Evolutionary conservation across 1,139 yeast genomes (phyloP), one percentile per base, ranked within the genome.

Genomic region (Geotrichum cucujoidarum): DNA sequence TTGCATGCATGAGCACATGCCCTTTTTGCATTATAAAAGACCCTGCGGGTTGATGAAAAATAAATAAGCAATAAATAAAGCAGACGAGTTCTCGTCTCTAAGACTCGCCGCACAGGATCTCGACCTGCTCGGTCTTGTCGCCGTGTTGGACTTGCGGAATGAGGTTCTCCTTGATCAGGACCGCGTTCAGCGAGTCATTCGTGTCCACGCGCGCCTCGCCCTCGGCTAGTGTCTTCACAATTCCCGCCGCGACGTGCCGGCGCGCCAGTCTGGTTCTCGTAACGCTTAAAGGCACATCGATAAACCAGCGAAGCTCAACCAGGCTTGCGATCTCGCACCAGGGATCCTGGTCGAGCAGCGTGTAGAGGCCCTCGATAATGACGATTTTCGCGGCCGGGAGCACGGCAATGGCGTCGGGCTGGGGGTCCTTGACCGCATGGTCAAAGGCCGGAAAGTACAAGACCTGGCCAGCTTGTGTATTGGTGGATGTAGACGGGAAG

Each of bases 101-200:
- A 24, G 8, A 24, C n/a, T n/a, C n/a, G 27, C 27, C 27, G 10
- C 6, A 10, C 8, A 24, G 10, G 8, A 24, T 24, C 10, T 24
- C 27, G 10, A 24, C 27, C 6, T 24, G 27, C 27, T 24, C 27
- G 8, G 10, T 24, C 10, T 10, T 24, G 27, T 24, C 10, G 27
- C 10, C 10, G 6, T 6, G 8, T 6, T 6, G 10, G 8, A 24
- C 27, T 16, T 37, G 11, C 14, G 11, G 5, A n/a, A 30, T n/a
- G 7, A 13, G 14, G 6, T 22, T 22, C 5, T 37, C 14, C 13
- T 37, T 22, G 20, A 18, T 36, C n/a, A 8, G 30, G 5, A n/a
- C n/a, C 0, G 90, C 95, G 62, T 90, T 90, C 4, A 75, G 68
- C 41, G 77, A 63, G 63, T 89, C 97, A 61, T 85, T 89, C 6